A percentile compares a stretch with the other conserved stretches of the same genome.
Conservation (phyloP, 306 rosid genomes). For the Mucuna pruriens region DNA sequence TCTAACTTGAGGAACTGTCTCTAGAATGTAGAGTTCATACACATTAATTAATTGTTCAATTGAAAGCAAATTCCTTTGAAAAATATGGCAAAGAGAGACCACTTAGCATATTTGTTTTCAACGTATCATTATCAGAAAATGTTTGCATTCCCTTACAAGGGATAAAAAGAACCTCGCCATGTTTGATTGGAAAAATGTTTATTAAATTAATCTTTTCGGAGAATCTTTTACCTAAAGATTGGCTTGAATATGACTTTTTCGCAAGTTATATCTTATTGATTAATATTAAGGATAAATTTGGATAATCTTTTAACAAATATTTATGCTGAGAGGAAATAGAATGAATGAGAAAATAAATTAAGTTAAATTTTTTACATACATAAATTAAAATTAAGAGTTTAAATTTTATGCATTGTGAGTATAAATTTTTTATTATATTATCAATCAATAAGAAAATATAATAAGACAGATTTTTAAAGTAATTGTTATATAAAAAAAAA, state of each 20-base stretch:
- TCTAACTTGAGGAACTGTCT: neutral
- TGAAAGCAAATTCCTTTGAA: slow-evolving; percentile 16
- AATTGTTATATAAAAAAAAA: no score
- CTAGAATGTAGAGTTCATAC: neutral
- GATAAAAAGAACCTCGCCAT: neutral
- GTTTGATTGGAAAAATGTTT: neutral
- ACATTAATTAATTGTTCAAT: neutral
- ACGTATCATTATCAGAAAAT: neutral
- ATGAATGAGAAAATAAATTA: neutral
- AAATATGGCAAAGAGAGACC: neutral
- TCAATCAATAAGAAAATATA: no score
- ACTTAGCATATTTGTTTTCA: neutral
- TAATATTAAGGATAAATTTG: neutral
- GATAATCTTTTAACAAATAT: neutral
- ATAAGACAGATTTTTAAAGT: no score
- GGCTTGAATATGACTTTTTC: neutral
- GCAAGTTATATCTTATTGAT: neutral
- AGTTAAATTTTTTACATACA: no score
- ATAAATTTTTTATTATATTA: no score
- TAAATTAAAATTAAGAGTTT: no score
- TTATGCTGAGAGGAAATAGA: no score
- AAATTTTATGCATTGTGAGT: no score
- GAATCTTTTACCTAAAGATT: neutral
- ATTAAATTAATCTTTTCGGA: neutral
- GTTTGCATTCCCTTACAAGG: neutral